Conservation (phyloP, 2,329 filamentous ascomycete species). For the Chaetomiaceae sp. region DNA sequence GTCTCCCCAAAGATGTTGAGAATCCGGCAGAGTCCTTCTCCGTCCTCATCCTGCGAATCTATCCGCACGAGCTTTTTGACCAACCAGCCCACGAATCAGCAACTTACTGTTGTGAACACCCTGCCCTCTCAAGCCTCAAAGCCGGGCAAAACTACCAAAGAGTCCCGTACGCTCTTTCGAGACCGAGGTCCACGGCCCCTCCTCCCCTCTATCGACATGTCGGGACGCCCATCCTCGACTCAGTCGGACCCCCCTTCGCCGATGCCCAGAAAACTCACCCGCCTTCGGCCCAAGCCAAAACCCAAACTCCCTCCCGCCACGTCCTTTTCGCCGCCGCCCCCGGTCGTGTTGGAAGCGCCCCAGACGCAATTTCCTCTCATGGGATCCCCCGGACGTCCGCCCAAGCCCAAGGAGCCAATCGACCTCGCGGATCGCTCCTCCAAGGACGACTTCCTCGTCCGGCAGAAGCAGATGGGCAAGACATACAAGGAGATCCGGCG, state of each 20-base stretch:
- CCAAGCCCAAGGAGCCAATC: background rate
- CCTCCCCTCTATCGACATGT: background rate
- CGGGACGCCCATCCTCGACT: background rate
- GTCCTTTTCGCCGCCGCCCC: background rate
- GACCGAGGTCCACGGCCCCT: background rate
- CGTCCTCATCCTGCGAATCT: constrained; percentile 13
- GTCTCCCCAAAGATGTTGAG: constrained; percentile 18
- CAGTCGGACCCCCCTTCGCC: background rate
- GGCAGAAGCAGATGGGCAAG: constrained; percentile 48
- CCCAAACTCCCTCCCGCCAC: background rate
- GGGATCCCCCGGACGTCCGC: background rate
- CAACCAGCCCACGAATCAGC: background rate
- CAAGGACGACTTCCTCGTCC: constrained; percentile 23
- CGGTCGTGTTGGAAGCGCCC: background rate
- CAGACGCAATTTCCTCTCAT: too few species aligned
- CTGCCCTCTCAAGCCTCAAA: background rate
- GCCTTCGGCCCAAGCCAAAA: background rate
- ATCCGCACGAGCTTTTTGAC: constrained; percentile 9
- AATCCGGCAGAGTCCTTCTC: constrained; percentile 8
- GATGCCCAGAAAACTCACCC: background rate
- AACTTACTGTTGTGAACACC: background rate
- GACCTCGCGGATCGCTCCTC: constrained; percentile 11
- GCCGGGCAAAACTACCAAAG: background rate
- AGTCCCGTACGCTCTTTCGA: constrained; percentile 11
- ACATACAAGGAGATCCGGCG: constrained; percentile 62